Evolutionary conservation across 1,284 basidiomycete genomes (phyloP).

Genomic region (Leccinum ponderosum): DNA sequence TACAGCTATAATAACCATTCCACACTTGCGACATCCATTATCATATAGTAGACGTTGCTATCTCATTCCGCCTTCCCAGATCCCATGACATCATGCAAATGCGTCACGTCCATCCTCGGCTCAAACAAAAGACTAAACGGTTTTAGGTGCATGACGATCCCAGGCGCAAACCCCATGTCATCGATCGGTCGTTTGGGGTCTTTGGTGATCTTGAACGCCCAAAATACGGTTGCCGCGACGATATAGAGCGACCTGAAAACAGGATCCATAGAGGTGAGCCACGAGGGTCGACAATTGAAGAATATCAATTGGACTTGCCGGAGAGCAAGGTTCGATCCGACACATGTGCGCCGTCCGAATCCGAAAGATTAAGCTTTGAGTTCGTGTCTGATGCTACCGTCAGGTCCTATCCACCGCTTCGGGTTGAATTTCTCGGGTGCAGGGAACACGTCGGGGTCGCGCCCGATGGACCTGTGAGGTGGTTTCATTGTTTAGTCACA

Average conservation of each 20-base stretch:
- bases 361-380: slow-evolving; percentile 58
- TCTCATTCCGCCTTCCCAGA: neutral
- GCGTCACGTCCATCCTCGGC: slow-evolving; percentile 32
- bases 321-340: slow-evolving; percentile 57
- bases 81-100: slow-evolving; percentile 12
- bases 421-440: slow-evolving; percentile 62
- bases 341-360: slow-evolving; percentile 61
- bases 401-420: slow-evolving; percentile 53
- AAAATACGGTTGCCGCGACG: slow-evolving; percentile 57
- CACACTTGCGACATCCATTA: neutral
- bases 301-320: slow-evolving; percentile 15
- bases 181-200: slow-evolving; percentile 55
- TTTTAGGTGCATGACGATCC: slow-evolving; percentile 55
- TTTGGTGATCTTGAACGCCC: slow-evolving; percentile 54
- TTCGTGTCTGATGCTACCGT: slow-evolving; percentile 49
- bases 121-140: slow-evolving; percentile 56
- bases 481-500: neutral
- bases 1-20: neutral
- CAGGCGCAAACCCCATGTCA: slow-evolving; percentile 54
- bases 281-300: neutral
- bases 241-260: slow-evolving; percentile 52
- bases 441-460: slow-evolving; percentile 57
- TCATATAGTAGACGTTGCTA: neutral
- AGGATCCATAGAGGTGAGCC: neutral
- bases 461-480: slow-evolving; percentile 45